Percentiles rank a stretch among this genome's conserved stretches.
These are phyloP conservation scores for Obelidium mucronatum DNA, from an alignment of 192 early-diverging fungal genomes.

Conservation along the genomic window DNA sequence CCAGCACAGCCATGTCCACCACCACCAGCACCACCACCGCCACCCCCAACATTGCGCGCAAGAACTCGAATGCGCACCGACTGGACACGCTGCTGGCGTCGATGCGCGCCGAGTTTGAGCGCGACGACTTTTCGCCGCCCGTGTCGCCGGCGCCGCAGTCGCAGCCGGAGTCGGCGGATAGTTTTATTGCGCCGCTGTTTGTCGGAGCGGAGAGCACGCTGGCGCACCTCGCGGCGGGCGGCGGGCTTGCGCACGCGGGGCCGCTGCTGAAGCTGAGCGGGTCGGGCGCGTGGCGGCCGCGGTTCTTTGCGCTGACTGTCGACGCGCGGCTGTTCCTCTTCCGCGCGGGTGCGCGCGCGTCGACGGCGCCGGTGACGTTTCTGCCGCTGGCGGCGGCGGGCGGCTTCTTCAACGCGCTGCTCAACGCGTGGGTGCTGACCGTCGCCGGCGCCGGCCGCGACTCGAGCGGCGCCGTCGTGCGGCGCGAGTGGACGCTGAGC, in stretches of 20 bases:
- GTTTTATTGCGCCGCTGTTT: too few relatives aligned
- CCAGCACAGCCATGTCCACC: too few relatives aligned
- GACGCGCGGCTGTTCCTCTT: not conserved
- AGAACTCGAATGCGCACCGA: too few relatives aligned
- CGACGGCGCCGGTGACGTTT: not conserved
- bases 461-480: not conserved
- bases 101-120: too few relatives aligned
- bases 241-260: not conserved
- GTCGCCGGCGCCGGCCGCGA: not conserved
- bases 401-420: not conserved
- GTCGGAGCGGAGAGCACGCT: not conserved
- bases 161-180: too few relatives aligned
- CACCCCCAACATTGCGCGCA: too few relatives aligned
- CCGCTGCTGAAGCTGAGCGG: not conserved
- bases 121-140: too few relatives aligned
- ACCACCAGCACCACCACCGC: too few relatives aligned
- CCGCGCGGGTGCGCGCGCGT: not conserved
- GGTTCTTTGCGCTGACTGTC: not conserved
- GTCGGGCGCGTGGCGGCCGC: not conserved
- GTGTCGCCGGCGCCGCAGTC: too few relatives aligned
- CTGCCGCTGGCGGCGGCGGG: not conserved
- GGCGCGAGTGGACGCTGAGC: not conserved
- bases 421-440: not conserved
- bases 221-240: not conserved
- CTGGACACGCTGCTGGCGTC: too few relatives aligned